These are phyloP conservation scores for Rhizopogon vinicolor DNA, from an alignment of 768 basidiomycete genomes.

Conservation along the genomic window DNA sequence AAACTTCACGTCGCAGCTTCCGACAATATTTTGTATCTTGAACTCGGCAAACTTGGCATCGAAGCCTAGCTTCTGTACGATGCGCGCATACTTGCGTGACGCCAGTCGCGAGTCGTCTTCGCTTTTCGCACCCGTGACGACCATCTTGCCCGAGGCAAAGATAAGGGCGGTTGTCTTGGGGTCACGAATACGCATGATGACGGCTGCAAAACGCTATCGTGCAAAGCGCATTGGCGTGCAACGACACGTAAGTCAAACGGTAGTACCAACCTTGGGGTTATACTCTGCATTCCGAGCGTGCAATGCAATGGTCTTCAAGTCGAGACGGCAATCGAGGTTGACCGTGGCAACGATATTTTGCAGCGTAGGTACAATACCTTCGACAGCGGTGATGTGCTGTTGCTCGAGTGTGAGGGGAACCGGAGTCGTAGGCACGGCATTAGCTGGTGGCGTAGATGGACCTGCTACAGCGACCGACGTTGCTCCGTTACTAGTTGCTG, in stretches of 20 bases:
- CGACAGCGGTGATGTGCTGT: constrained; percentile 93
- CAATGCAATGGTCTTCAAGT: constrained; percentile 96
- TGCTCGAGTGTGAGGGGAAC: constrained; percentile 80
- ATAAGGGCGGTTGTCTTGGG: constrained; percentile 99
- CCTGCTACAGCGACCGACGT: constrained; percentile 46
- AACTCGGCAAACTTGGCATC: constrained; percentile 99
- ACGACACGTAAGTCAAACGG: constrained; percentile 28
- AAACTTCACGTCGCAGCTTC: constrained; percentile 97
- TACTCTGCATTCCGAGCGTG: constrained; percentile 99
- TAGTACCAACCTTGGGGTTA: constrained; percentile 95
- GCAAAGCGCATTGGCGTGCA: constrained; percentile 60
- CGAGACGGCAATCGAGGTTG: constrained; percentile 93
- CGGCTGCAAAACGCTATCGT: constrained; percentile 98
- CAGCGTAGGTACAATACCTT: constrained; percentile 97
- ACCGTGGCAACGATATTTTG: constrained; percentile 99
- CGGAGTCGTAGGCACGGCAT: constrained; percentile 62
- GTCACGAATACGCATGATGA: constrained; percentile 99
- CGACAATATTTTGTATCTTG: constrained; percentile 99
- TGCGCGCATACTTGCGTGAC: constrained; percentile 97
- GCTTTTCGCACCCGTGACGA: constrained; percentile 98
- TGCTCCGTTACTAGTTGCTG: constrained; percentile 25
- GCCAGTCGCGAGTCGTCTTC: constrained; percentile 97
- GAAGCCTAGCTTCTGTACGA: constrained; percentile 99
- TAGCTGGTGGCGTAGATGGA: constrained; percentile 49
- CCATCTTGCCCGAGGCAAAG: constrained; percentile 99